A percentile compares a stretch with the other conserved stretches of the same genome.
Conservation (phyloP, 1,139 yeast genomes). For the Petasospora fabianii region DNA sequence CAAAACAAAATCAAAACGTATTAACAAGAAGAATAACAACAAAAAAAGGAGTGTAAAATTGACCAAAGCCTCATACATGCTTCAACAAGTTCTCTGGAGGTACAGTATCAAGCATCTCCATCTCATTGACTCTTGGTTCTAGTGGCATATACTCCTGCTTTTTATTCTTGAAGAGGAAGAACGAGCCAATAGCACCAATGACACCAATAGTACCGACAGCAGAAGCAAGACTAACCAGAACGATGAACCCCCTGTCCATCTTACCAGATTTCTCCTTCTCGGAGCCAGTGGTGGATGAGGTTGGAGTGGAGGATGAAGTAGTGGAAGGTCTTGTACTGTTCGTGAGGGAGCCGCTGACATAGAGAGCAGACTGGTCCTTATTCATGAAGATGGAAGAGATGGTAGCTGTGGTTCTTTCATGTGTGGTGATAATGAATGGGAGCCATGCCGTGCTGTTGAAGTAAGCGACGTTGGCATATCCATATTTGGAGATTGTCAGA, state of each 20-base stretch:
- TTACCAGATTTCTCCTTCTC: slow-evolving; percentile 23
- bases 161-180: slow-evolving; percentile 49
- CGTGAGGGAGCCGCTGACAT: slow-evolving; percentile 28
- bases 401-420: slow-evolving; percentile 17
- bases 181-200: slow-evolving; percentile 59
- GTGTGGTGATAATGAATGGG: slow-evolving; percentile 49
- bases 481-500: slow-evolving; percentile 49
- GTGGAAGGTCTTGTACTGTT: slow-evolving; percentile 17
- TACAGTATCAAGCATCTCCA: slow-evolving; percentile 58
- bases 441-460: slow-evolving; percentile 70
- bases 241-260: slow-evolving; percentile 67
- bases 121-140: slow-evolving; percentile 50
- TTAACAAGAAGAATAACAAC: no score
- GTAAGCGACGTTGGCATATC: slow-evolving; percentile 62
- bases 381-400: slow-evolving; percentile 32
- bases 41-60: no score
- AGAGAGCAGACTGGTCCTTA: slow-evolving; percentile 33
- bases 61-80: slow-evolving; percentile 29
- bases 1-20: no score
- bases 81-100: slow-evolving; percentile 55
- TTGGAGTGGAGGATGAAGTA: slow-evolving; percentile 21
- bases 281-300: slow-evolving; percentile 26
- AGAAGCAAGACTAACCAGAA: slow-evolving; percentile 82
- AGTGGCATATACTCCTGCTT: slow-evolving; percentile 36
- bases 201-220: slow-evolving; percentile 77